Evolutionary conservation across 805 yeast species (phyloP).

Genomic region (Kodamaea sagamina): DNA sequence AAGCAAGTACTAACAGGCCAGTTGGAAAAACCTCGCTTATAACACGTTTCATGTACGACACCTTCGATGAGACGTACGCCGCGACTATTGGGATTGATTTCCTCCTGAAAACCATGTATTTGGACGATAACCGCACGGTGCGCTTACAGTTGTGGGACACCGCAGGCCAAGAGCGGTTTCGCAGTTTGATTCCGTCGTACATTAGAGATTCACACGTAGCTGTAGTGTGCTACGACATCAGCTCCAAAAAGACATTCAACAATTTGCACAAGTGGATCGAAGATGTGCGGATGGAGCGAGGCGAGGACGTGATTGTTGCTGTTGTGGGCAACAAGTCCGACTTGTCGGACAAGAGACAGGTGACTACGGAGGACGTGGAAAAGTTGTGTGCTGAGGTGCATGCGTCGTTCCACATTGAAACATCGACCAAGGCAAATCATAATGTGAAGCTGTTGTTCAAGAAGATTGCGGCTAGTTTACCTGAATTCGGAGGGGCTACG

Average conservation of each 20-base stretch:
- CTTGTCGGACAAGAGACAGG: constrained; percentile 69
- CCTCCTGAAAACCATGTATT: constrained; percentile 72
- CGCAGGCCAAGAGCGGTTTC: constrained; percentile 94
- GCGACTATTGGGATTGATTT: constrained; percentile 98
- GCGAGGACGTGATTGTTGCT: constrained; percentile 83
- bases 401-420: constrained; percentile 83
- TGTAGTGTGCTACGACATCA: constrained; percentile 91
- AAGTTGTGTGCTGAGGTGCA: constrained; percentile 67
- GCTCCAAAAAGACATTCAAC: constrained; percentile 80
- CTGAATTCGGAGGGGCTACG: constrained; percentile 57
- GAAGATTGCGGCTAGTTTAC: constrained; percentile 86
- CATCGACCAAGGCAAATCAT: constrained; percentile 92
- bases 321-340: constrained; percentile 93
- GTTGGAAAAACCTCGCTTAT: constrained; percentile 96
- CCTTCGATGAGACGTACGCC: constrained; percentile 92
- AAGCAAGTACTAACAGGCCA: constrained; percentile 18
- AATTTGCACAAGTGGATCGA: constrained; percentile 90
- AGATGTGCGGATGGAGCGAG: constrained; percentile 92
- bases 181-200: constrained; percentile 92
- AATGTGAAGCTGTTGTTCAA: constrained; percentile 89
- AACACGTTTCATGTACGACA: constrained; percentile 97
- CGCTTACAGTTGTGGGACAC: constrained; percentile 97
- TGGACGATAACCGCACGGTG: constrained; percentile 88
- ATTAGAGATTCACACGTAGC: constrained; percentile 98
- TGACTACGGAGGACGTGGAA: constrained; percentile 83